Conservation (phyloP, 352 stramenopile species). For the Phytopythium montanum region DNA sequence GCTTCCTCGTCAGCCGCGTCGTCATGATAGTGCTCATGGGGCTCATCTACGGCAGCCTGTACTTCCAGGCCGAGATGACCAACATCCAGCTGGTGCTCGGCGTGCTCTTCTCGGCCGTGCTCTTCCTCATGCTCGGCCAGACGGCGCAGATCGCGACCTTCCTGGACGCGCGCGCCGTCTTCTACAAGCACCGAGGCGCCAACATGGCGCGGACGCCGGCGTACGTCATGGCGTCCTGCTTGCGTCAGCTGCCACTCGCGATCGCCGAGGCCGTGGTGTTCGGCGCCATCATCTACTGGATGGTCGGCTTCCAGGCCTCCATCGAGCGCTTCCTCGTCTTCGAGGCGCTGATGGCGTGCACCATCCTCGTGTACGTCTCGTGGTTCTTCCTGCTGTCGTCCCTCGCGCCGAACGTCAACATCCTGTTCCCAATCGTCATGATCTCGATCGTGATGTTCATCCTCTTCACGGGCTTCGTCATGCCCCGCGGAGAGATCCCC, state of each 20-base stretch:
- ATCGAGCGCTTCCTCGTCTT: conserved; percentile 49
- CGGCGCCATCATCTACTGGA: conserved; percentile 44
- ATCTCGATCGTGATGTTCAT: conserved; percentile 27
- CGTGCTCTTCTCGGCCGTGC: conserved; percentile 61
- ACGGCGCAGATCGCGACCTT: conserved; percentile 63
- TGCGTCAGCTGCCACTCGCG: conserved; percentile 30
- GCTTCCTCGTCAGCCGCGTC: conserved; percentile 22
- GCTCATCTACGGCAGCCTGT: conserved; percentile 23
- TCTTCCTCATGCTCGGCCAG: conserved; percentile 63
- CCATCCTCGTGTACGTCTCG: conserved; percentile 14
- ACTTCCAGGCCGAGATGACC: conserved; percentile 20
- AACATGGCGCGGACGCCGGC: conserved; percentile 62
- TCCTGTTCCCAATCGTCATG: conserved; percentile 30
- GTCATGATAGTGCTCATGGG: conserved; percentile 25
- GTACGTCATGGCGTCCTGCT: conserved; percentile 46
- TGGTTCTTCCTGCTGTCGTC: conserved; percentile 24
- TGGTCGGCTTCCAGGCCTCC: conserved; percentile 23
- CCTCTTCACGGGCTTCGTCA: conserved; percentile 40
- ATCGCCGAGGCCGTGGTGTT: conserved; percentile 55
- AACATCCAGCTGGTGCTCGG: conserved; percentile 39
- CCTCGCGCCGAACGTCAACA: conserved; percentile 22
- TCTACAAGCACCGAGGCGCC: conserved; percentile 68
- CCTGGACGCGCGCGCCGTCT: conserved; percentile 38
- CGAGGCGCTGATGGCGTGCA: conserved; percentile 50
- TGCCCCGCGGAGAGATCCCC: conserved; percentile 25